These are phyloP conservation scores for Pilaira anomala DNA, from an alignment of 192 early-diverging fungal species.

Conservation along the genomic window DNA sequence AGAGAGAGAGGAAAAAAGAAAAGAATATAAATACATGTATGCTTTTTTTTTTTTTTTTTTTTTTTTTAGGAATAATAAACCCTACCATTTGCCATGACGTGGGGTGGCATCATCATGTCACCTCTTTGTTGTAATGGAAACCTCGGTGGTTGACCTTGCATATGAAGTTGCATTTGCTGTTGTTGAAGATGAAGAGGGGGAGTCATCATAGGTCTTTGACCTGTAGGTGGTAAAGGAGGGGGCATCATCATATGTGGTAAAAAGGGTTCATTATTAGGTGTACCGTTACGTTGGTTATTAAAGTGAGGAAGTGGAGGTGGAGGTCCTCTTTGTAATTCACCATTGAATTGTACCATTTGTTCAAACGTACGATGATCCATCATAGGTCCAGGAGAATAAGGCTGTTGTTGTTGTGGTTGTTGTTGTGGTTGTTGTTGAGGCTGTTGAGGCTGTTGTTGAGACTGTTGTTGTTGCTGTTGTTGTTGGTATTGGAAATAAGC, in stretches of 20 bases:
- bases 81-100: constrained; percentile 24
- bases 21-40: too few species aligned
- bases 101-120: constrained; percentile 20
- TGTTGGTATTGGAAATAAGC: too few species aligned
- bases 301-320: not conserved
- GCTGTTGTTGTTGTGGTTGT: not conserved
- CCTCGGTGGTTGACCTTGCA: not conserved
- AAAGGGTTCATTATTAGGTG: not conserved
- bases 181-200: constrained; percentile 14
- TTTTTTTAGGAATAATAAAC: too few species aligned
- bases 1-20: too few species aligned
- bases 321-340: not conserved
- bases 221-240: constrained; percentile 3
- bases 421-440: not conserved
- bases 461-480: not conserved
- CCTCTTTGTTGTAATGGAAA: constrained; percentile 9
- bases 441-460: not conserved
- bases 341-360: constrained; percentile 1
- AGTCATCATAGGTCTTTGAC: constrained; percentile 19
- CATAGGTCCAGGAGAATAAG: not conserved
- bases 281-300: not conserved
- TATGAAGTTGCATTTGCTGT: constrained; percentile 7
- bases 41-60: too few species aligned
- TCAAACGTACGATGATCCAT: constrained; percentile 11
- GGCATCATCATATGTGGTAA: constrained; percentile 10